Conservation (phyloP, 192 early-diverging fungal genomes). For the Coemansia guatemalensis region DNA sequence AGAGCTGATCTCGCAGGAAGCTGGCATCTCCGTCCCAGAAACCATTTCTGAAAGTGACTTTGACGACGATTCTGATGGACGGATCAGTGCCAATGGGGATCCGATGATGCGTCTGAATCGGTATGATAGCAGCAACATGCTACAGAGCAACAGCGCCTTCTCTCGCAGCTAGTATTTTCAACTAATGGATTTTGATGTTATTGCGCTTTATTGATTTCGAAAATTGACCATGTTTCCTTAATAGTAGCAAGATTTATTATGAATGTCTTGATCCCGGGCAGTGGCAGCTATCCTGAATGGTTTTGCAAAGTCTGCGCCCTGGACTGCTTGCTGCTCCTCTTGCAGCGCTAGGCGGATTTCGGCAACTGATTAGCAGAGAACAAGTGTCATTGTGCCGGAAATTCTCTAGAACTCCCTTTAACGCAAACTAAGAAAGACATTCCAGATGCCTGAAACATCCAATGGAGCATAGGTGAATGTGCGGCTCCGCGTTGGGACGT, state of each 20-base stretch:
- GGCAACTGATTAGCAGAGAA: background rate
- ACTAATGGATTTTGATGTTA: background rate
- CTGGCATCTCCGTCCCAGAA: conserved; percentile 36
- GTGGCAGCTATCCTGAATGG: background rate
- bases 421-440: background rate
- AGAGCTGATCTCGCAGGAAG: conserved; percentile 50
- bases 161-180: background rate
- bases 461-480: background rate
- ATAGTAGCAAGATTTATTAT: background rate
- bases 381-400: background rate
- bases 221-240: background rate
- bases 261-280: background rate
- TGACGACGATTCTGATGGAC: conserved; percentile 26
- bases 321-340: background rate
- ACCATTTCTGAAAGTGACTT: conserved; percentile 39
- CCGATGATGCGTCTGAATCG: conserved; percentile 40
- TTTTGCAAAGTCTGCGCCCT: background rate
- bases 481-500: background rate
- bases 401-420: background rate
- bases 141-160: conserved; percentile 7
- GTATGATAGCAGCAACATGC: conserved; percentile 27
- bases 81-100: conserved; percentile 26
- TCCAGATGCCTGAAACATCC: no score
- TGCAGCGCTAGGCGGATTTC: background rate
- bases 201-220: background rate